Conservation (phyloP, 495 filamentous ascomycete species). For the Neurospora sp. region DNA sequence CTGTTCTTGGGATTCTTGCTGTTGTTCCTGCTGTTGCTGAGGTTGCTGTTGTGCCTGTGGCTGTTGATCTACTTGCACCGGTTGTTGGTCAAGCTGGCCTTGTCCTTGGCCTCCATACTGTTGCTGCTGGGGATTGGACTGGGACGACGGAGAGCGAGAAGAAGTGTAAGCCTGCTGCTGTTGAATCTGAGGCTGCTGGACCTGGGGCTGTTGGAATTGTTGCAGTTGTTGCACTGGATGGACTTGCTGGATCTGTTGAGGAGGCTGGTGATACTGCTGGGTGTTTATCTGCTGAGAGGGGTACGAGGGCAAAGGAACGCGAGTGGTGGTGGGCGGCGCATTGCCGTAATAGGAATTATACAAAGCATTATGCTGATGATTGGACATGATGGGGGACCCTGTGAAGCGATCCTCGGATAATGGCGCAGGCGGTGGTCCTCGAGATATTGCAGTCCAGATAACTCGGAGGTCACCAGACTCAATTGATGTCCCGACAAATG, state of each 20-base stretch:
- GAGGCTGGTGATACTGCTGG: not conserved
- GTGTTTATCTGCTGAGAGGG: not conserved
- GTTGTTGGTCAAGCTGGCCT: not conserved
- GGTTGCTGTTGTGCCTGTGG: not conserved
- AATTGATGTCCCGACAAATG: not conserved
- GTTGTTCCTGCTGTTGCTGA: not conserved
- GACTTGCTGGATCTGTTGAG: not conserved
- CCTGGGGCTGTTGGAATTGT: not conserved
- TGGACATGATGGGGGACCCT: not conserved
- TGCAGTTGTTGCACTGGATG: not conserved
- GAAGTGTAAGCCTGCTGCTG: not conserved
- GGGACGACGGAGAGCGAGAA: not conserved
- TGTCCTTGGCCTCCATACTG: not conserved
- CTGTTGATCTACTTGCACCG: not conserved
- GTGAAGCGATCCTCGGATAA: not conserved
- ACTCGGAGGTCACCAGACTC: not conserved
- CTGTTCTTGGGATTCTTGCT: not conserved
- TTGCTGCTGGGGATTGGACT: not conserved
- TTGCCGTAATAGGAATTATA: not conserved
- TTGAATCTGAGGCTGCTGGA: not conserved
- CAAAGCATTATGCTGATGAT: not conserved
- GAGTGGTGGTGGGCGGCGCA: not conserved
- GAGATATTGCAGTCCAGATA: not conserved
- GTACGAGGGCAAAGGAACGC: not conserved
- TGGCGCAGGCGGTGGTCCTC: not conserved